These are phyloP conservation scores for Linnemannia elongata DNA, from an alignment of 192 early-diverging fungal genomes.

Conservation along the genomic window DNA sequence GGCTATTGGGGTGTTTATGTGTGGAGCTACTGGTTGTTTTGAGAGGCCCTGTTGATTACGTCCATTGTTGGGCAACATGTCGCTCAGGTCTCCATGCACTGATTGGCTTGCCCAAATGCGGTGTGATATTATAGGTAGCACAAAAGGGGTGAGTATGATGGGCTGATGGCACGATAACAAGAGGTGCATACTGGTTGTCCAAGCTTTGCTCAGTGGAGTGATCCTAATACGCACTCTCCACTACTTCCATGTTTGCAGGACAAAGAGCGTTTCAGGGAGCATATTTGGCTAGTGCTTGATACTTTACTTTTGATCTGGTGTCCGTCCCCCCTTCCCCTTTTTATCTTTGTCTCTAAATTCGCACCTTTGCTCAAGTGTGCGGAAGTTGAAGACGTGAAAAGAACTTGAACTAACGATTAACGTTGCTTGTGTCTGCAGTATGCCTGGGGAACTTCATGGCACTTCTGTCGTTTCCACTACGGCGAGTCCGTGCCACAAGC, in stretches of 20 bases:
- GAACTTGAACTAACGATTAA: slow-evolving; percentile 9
- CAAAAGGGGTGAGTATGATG: not conserved
- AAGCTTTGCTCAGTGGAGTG: not conserved
- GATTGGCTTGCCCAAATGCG: slow-evolving; percentile 15
- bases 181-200: not conserved
- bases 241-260: not conserved
- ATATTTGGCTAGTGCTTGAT: not conserved
- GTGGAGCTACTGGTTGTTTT: not conserved
- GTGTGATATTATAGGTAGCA: not conserved
- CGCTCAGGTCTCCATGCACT: not conserved
- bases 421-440: slow-evolving; percentile 11
- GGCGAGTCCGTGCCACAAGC: slow-evolving; percentile 80
- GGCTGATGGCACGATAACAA: not conserved
- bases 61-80: not conserved
- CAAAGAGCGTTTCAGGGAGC: not conserved
- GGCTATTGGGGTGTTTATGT: slow-evolving; percentile 1
- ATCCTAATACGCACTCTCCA: not conserved
- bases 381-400: slow-evolving; percentile 3
- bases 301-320: slow-evolving; percentile 3
- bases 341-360: not conserved
- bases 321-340: not conserved
- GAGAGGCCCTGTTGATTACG: not conserved
- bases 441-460: slow-evolving; percentile 88
- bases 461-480: slow-evolving; percentile 85
- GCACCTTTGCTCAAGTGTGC: slow-evolving; percentile 2